Base-by-base conservation (phyloP, 345 rosid species). In the Aethionema arabicum region DNA sequence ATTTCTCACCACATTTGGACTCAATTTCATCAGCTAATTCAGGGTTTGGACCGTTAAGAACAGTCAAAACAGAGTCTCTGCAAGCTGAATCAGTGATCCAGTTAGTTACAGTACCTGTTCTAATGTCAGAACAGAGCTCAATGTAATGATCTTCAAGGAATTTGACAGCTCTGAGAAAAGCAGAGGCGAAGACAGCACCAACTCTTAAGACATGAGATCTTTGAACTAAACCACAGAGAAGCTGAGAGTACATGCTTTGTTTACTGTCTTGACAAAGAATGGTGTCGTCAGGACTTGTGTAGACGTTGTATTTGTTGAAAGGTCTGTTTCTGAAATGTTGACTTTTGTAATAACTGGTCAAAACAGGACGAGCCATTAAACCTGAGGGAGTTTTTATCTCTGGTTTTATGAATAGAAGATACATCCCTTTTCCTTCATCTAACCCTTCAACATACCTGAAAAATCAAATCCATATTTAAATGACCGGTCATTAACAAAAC, bases 371-470 rank as follows among this genome's bases (percentile, higher is more conserved):
- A 0, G 96, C 98, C 96, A 73, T 83, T 43, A 91, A 67, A 42
- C 95, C 90, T 5, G 95, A 83, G 3, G 87, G 96, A 14, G 96
- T 88, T 56, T 74, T 77, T 56, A 80, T 79, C 81, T 91, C 98
- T 21, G 96, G 92, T 76, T 86, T 91, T 55, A 85, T 75, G 59
- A 91, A 88, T 61, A 88, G 56, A 33, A 91, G 83, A 56, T 88
- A 88, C 98, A 91, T 88, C 66, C 73, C 96, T 83, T 88, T 91
- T 48, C 98, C 98, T 68, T 88, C 77, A 75, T 88, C 98, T 76
- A 91, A 74, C 11, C 95, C 98, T 47, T 70, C 74, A 33, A 91
- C 84, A 56, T 82, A 80, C 83, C 98, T 91, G 80, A 54, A 77
- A 72, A 62, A 15, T 48, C 1, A 52, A 41, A 10, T 0, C 12